Percentiles rank a stretch among this genome's conserved stretches.
Conservation (phyloP, 2,329 filamentous ascomycete species). For the Fusarium subtropicale region DNA sequence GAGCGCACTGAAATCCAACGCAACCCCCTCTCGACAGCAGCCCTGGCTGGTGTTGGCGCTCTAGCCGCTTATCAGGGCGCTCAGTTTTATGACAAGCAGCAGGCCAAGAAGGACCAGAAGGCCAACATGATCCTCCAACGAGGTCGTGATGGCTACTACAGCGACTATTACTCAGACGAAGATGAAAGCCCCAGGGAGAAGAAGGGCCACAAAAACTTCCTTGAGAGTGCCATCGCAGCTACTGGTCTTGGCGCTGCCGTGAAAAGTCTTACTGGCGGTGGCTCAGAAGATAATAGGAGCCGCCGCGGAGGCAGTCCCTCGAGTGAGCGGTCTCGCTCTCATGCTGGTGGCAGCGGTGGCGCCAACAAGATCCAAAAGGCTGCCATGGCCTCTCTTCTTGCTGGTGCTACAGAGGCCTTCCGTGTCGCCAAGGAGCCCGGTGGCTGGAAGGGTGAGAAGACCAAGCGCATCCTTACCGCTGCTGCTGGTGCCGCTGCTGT, state of each 20-base stretch:
- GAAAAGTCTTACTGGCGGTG: conserved; percentile 67
- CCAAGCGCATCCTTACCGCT: conserved; percentile 89
- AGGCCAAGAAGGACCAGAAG: conserved; percentile 67
- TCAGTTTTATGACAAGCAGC: conserved; percentile 71
- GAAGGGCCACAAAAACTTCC: conserved; percentile 72
- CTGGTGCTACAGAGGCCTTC: conserved; percentile 92
- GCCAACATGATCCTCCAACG: conserved; percentile 65
- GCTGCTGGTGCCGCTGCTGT: conserved; percentile 88
- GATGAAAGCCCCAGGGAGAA: conserved; percentile 66
- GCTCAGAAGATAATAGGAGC: conserved; percentile 60
- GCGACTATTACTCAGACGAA: conserved; percentile 69
- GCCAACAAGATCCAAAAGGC: conserved; percentile 81
- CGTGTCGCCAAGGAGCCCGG: conserved; percentile 89
- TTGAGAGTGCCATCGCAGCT: conserved; percentile 71
- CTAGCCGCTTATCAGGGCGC: conserved; percentile 73
- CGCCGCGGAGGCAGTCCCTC: conserved; percentile 61
- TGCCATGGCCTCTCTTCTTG: conserved; percentile 89
- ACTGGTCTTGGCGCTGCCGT: conserved; percentile 71
- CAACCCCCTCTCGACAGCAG: conserved; percentile 69
- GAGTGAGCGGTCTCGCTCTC: conserved; percentile 65
- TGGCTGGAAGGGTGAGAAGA: conserved; percentile 90
- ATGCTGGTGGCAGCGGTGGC: conserved; percentile 55
- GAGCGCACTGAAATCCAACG: conserved; percentile 64
- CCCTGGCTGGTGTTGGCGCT: conserved; percentile 72
- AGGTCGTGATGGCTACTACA: conserved; percentile 63